These are phyloP conservation scores for Angomonas ambiguus DNA, from an alignment of 208 protist species.

Conservation along the genomic window DNA sequence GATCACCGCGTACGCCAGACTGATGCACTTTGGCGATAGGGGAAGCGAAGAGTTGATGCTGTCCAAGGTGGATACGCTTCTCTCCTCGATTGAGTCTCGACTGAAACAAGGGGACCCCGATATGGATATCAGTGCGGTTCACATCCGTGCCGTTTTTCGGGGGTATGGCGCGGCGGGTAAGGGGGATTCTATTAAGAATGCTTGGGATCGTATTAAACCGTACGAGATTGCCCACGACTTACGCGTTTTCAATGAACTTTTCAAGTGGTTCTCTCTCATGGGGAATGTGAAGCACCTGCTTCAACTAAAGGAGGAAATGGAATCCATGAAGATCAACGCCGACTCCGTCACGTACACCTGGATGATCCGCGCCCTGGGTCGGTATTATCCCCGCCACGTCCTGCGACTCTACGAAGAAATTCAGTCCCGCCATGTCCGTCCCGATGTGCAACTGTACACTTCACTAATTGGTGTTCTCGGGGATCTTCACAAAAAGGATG, in stretches of 20 bases:
- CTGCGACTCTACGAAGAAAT: constrained; percentile 69
- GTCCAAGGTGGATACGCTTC: constrained; percentile 82
- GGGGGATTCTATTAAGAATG: constrained; percentile 65
- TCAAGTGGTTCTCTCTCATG: constrained; percentile 87
- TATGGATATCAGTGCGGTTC: constrained; percentile 79
- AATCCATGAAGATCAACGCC: constrained; percentile 36
- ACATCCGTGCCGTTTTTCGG: constrained; percentile 80
- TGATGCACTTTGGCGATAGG: constrained; percentile 80
- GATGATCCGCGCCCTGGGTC: constrained; percentile 68
- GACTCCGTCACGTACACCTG: constrained; percentile 80
- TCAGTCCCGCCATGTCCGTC: constrained; percentile 41
- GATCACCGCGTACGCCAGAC: constrained; percentile 78
- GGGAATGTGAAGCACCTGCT: constrained; percentile 84
- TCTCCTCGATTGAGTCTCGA: constrained; percentile 79
- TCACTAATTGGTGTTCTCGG: constrained; percentile 81
- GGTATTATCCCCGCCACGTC: constrained; percentile 83
- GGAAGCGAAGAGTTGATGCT: constrained; percentile 85
- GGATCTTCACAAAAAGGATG: constrained; percentile 45
- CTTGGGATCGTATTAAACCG: constrained; percentile 72
- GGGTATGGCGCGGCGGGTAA: constrained; percentile 81
- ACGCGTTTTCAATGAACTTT: constrained; percentile 83
- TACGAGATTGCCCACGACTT: constrained; percentile 62
- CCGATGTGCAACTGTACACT: constrained; percentile 75
- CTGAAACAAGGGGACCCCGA: constrained; percentile 81
- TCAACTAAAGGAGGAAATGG: constrained; percentile 52